Base-by-base conservation (phyloP, 305 asterid genomes). In the Fraxinus ornus region DNA sequence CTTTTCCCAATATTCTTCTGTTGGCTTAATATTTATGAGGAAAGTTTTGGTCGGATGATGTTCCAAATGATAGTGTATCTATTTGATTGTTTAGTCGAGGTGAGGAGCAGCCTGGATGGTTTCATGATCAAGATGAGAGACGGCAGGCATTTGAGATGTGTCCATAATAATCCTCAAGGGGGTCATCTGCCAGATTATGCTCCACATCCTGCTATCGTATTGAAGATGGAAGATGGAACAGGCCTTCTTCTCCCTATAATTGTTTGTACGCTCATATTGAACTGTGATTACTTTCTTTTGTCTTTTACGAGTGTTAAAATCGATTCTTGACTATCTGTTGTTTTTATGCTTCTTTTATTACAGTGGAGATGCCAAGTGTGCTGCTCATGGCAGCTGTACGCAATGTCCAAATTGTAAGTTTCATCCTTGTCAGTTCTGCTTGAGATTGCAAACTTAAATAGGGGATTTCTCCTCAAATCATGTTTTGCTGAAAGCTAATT, bases 341-440 rank as follows among this genome's bases (percentile, higher is more conserved):
- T 62, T 35, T 83, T 79, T 76, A 3, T 89, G 7, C 6, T 33
- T 33, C 36, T 75, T 86, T 81, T 77, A 5, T 89, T 47, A 37
- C 93, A 96, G 98, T 94, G 98, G 98, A 96, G 93, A 94, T 96
- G 98, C 97, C 97, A 2, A 94, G 97, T 86, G 94, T 90, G 85
- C 85, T 96, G 75, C 97, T 96, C 76, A 96, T 96, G 99, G 97
- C 97, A 28, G 98, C 98, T 79, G 52, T 96, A 24, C 95, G 97
- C 68, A 92, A 94, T 84, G 93, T 93, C 86, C 98, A 89, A 91
- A 92, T 96, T 87, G 99, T 94, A 88, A 4, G 94, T 81, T 71
- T 47, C 75, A 15, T 83, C 62, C 82, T 81, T 81, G 64, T 12
- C 76, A 32, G 21, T 70, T 70, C 7, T 30, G 75, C 75, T 68